phyloP scores from a whole-genome alignment of 306 rosid genomes.

The Trichosanthes truncata region DNA sequence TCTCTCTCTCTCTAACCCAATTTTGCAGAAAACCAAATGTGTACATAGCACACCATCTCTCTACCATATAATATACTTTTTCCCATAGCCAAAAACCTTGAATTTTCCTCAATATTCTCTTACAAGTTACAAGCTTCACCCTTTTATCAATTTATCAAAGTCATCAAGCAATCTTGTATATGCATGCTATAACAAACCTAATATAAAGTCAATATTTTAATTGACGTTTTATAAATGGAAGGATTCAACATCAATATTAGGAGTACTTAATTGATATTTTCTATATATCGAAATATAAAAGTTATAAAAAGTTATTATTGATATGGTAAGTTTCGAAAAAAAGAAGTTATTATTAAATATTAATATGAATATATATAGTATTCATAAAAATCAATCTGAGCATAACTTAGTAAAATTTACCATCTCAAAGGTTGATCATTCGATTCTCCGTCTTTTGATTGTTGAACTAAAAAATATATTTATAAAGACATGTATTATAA shows the following conservation, averaged over 20 bases:
- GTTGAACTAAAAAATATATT: no score
- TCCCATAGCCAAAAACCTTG: not conserved
- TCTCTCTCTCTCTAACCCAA: not conserved
- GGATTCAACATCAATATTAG: not conserved
- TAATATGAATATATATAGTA: no score
- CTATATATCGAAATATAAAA: not conserved
- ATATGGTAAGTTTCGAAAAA: no score
- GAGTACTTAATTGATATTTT: not conserved
- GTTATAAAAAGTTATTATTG: not conserved
- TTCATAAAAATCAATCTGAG: not conserved
- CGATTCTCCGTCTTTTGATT: no score
- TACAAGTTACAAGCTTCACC: not conserved
- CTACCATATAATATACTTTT: not conserved
- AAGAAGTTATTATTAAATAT: no score
- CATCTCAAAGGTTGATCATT: no score
- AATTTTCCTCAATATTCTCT: not conserved
- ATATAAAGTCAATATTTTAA: not conserved
- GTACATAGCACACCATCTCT: not conserved
- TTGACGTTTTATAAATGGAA: not conserved
- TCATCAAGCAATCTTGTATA: not conserved
- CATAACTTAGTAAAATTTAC: not conserved
- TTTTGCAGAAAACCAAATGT: not conserved
- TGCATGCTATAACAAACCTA: not conserved
- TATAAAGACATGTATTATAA: no score
- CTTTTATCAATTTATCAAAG: not conserved